Percentiles rank a stretch among this genome's conserved stretches.
These are phyloP conservation scores for Leishmania tarentolae DNA, from an alignment of 208 protist genomes.

Conservation along the genomic window DNA sequence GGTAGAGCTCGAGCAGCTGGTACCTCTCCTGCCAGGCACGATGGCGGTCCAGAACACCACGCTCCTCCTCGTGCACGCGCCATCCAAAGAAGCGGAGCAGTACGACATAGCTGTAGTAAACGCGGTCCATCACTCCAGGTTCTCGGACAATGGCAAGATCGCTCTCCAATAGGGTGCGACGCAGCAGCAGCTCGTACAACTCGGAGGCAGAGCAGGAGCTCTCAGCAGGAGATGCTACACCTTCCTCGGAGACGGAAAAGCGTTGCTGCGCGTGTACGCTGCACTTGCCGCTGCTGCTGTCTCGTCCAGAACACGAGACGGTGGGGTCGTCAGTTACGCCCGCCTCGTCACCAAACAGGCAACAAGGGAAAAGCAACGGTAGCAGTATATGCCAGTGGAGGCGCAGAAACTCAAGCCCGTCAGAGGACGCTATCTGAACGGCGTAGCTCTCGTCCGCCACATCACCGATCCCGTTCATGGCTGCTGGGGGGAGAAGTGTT, in stretches of 20 bases:
- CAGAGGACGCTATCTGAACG: conserved; percentile 45
- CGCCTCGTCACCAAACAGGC: background rate
- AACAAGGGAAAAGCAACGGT: conserved; percentile 57
- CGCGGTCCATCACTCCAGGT: conserved; percentile 66
- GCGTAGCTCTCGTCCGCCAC: conserved; percentile 71
- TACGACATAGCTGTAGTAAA: conserved; percentile 90
- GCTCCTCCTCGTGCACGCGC: conserved; percentile 80
- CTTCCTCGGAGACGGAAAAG: background rate
- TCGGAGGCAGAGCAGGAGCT: conserved; percentile 8
- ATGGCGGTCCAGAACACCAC: conserved; percentile 84
- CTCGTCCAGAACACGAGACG: background rate
- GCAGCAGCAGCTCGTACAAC: conserved; percentile 6
- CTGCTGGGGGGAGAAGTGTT: conserved; percentile 61
- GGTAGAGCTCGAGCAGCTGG: conserved; percentile 28
- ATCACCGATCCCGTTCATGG: conserved; percentile 29
- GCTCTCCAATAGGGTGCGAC: conserved; percentile 13
- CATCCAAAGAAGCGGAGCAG: conserved; percentile 89
- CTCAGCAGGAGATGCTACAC: conserved; percentile 1
- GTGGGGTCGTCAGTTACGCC: background rate
- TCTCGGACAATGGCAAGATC: conserved; percentile 57
- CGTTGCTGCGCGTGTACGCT: background rate
- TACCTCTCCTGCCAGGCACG: conserved; percentile 70
- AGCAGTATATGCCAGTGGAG: conserved; percentile 73
- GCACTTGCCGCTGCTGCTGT: background rate
- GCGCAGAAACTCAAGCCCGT: conserved; percentile 71